Conservation (phyloP, 1,284 basidiomycete species). For the Moniliella sp. region DNA sequence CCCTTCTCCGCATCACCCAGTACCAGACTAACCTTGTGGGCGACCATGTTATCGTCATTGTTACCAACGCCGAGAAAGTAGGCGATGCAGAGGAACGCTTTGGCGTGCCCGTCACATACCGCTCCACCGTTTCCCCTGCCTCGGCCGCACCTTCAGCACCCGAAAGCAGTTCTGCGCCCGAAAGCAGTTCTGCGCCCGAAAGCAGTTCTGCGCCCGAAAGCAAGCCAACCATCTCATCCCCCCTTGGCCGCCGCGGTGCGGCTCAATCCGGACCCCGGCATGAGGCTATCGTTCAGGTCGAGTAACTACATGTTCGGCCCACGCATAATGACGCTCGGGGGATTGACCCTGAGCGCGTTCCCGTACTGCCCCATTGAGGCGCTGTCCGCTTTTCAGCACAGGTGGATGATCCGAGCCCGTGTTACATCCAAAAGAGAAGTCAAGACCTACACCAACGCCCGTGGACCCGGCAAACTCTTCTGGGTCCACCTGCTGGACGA, state of each 20-base stretch:
- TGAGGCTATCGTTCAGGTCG: too few species aligned
- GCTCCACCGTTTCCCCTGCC: too few species aligned
- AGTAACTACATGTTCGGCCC: too few species aligned
- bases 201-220: too few species aligned
- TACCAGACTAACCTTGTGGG: slow-evolving; percentile 67
- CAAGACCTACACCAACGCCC: slow-evolving; percentile 64
- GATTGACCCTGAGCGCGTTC: too few species aligned
- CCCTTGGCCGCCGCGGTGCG: too few species aligned
- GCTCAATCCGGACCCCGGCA: too few species aligned
- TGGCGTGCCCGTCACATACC: background rate
- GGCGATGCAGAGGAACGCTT: background rate
- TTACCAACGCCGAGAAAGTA: slow-evolving; percentile 46
- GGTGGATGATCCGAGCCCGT: slow-evolving; percentile 82
- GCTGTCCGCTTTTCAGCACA: slow-evolving; percentile 87
- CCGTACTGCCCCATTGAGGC: slow-evolving; percentile 81
- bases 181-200: too few species aligned
- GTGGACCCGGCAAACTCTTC: slow-evolving; percentile 88
- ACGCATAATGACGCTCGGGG: too few species aligned
- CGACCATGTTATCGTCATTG: slow-evolving; percentile 57
- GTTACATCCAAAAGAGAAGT: slow-evolving; percentile 77
- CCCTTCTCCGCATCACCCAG: slow-evolving; percentile 52
- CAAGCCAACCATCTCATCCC: too few species aligned
- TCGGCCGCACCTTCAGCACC: too few species aligned
- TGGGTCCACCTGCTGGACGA: slow-evolving; percentile 83
- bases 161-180: too few species aligned